Evolutionary conservation across 805 yeast species (phyloP).

Genomic region (Candida quercuum): DNA sequence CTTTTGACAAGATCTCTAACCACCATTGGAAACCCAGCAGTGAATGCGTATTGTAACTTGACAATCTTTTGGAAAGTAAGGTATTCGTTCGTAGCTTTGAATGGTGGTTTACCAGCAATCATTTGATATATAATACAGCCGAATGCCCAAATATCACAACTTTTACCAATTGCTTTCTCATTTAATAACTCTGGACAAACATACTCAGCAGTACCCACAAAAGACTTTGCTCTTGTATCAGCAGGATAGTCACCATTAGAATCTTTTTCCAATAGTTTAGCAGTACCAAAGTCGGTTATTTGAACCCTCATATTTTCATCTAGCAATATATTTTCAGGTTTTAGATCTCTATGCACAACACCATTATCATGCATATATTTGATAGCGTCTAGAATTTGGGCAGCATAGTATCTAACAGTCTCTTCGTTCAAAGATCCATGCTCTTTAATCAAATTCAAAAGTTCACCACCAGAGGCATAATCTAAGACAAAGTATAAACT

Average conservation of each 20-base stretch:
- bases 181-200: conserved; percentile 78
- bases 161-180: conserved; percentile 76
- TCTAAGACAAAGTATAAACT: conserved; percentile 72
- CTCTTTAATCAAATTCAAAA: conserved; percentile 60
- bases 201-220: conserved; percentile 84
- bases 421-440: conserved; percentile 69
- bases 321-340: conserved; percentile 75
- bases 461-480: conserved; percentile 77
- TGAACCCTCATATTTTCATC: conserved; percentile 57
- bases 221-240: conserved; percentile 68
- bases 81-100: conserved; percentile 79
- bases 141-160: conserved; percentile 98
- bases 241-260: conserved; percentile 52
- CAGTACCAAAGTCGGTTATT: conserved; percentile 84
- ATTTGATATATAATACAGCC: conserved; percentile 94
- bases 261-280: conserved; percentile 55
- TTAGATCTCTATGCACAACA: conserved; percentile 74
- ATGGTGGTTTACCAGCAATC: conserved; percentile 90
- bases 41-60: conserved; percentile 74
- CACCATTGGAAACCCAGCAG: conserved; percentile 77
- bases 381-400: conserved; percentile 71
- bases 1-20: conserved; percentile 69
- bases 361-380: conserved; percentile 71
- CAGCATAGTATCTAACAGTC: conserved; percentile 60
- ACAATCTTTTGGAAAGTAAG: conserved; percentile 77